Conservation (phyloP, 2,329 filamentous ascomycete genomes). For the Colletotrichum sp. region DNA sequence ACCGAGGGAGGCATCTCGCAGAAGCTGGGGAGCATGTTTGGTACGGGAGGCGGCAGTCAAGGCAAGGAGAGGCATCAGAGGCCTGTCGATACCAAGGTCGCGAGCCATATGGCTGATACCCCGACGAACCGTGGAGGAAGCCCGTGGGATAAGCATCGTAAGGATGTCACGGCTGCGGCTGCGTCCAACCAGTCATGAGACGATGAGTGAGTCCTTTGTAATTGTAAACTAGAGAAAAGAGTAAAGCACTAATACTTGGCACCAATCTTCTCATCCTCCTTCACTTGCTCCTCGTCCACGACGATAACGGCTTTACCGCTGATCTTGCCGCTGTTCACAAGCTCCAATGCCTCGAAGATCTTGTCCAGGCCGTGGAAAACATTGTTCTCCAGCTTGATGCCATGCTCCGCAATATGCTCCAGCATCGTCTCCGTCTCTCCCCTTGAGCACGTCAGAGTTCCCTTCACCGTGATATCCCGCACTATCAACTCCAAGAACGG, state of each 20-base stretch:
- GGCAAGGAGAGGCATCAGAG: constrained; percentile 10
- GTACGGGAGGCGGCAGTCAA: constrained; percentile 26
- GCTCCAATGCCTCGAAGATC: constrained; percentile 53
- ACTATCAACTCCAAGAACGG: constrained; percentile 55
- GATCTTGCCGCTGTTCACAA: constrained; percentile 57
- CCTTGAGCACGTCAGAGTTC: constrained; percentile 47
- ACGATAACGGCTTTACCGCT: constrained; percentile 60
- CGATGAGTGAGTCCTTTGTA: accelerated
- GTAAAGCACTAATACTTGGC: background rate
- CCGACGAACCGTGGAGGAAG: constrained; percentile 20
- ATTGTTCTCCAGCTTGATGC: constrained; percentile 55
- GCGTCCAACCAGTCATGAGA: background rate
- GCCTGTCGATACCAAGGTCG: constrained; percentile 14
- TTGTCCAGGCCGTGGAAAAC: constrained; percentile 56
- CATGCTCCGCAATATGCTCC: constrained; percentile 46
- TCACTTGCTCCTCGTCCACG: constrained; percentile 48
- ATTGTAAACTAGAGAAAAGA: background rate
- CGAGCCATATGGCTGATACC: constrained; percentile 15
- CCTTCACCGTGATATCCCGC: constrained; percentile 55
- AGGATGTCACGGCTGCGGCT: constrained; percentile 8
- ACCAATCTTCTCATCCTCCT: background rate
- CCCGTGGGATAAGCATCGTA: constrained; percentile 18
- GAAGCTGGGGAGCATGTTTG: constrained; percentile 26
- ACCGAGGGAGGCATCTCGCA: constrained; percentile 2
- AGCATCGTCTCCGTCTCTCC: constrained; percentile 52